phyloP scores from a whole-genome alignment of 768 basidiomycete genomes.

The Rhodotorula graminis region DNA sequence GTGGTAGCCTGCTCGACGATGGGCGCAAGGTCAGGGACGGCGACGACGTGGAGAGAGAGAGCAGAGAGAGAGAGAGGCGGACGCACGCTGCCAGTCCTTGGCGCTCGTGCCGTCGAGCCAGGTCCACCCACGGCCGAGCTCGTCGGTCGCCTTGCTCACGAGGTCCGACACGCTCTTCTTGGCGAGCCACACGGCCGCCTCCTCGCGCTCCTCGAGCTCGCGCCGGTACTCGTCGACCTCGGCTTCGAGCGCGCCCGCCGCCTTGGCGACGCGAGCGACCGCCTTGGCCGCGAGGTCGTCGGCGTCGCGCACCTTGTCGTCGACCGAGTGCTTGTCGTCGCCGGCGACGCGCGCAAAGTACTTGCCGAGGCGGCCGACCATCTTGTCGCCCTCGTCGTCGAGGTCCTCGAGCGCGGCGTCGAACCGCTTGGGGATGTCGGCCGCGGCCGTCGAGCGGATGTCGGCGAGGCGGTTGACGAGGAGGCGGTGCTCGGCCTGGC shows the following conservation, averaged over 20 bases:
- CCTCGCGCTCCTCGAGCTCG: conserved; percentile 19
- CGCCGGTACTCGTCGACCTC: conserved; percentile 37
- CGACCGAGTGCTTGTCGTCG: conserved; percentile 19
- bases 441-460: conserved; percentile 31
- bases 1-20: conserved; percentile 21
- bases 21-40: neutral
- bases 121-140: neutral
- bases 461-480: conserved; percentile 34
- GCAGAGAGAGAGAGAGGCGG: neutral
- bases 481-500: conserved; percentile 33
- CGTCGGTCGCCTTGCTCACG: conserved; percentile 36
- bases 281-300: conserved; percentile 25
- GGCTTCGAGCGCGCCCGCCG: conserved; percentile 2
- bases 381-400: conserved; percentile 40
- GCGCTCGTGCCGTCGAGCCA: conserved; percentile 39
- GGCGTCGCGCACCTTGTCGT: conserved; percentile 35
- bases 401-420: conserved; percentile 21
- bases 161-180: conserved; percentile 24
- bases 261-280: conserved; percentile 13
- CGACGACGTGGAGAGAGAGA: neutral
- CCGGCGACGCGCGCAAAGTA: conserved; percentile 31
- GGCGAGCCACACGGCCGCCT: conserved; percentile 27
- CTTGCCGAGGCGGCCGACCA: conserved; percentile 35
- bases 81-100: conserved; percentile 41
- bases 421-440: conserved; percentile 40